These are phyloP conservation scores for Suillus weaverae DNA, from an alignment of 768 basidiomycete genomes.

Conservation along the genomic window DNA sequence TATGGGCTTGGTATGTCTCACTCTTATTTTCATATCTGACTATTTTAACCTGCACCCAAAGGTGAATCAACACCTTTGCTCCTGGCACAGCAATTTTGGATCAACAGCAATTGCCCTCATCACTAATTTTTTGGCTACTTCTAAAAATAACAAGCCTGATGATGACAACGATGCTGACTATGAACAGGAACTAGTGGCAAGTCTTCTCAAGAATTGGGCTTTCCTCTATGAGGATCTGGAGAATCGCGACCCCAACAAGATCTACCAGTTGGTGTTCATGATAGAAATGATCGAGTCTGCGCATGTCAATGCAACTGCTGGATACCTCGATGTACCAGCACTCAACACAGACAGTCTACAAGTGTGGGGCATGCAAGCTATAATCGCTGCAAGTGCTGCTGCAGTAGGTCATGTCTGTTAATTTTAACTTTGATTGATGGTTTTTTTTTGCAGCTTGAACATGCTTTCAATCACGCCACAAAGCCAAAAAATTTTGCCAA, in stretches of 20 bases:
- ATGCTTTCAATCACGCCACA: neutral
- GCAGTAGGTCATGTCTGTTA: conserved; percentile 4
- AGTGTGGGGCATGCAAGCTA: conserved; percentile 1
- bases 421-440: neutral
- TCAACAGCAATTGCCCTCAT: conserved; percentile 9
- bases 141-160: neutral
- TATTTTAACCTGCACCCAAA: neutral
- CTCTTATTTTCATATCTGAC: neutral
- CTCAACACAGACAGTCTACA: neutral
- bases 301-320: conserved; percentile 5
- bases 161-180: no score
- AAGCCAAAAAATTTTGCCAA: neutral
- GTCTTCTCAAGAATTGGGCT: neutral
- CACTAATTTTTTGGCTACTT: conserved; percentile 2
- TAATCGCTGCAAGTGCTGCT: conserved; percentile 7
- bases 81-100: conserved; percentile 14
- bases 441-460: conserved; percentile 8
- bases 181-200: neutral
- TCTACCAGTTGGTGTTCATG: conserved; percentile 7
- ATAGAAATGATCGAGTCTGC: conserved; percentile 7
- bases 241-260: neutral
- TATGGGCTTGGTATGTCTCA: conserved; percentile 7
- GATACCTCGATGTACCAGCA: conserved; percentile 1
- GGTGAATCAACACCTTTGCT: conserved; percentile 3
- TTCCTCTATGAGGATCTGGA: conserved; percentile 13